phyloP scores from a whole-genome alignment of 179 eudicot genomes.

The Patellifolia procumbens region DNA sequence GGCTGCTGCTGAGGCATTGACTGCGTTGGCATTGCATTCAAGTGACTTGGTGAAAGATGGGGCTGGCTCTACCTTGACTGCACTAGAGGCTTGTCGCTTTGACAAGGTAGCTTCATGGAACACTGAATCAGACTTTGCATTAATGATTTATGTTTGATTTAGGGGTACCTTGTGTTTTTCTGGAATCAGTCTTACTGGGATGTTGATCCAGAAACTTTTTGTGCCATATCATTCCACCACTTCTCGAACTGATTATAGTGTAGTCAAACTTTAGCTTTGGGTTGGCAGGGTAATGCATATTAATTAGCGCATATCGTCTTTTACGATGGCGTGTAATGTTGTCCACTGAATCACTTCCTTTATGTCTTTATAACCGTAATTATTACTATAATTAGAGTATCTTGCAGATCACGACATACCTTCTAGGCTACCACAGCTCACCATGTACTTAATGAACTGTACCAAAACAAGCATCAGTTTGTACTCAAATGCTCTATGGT shows the following conservation, averaged over 20 bases:
- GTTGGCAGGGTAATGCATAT: background rate
- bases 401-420: background rate
- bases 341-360: background rate
- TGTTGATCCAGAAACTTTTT: background rate
- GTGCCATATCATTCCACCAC: background rate
- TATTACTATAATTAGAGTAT: background rate
- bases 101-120: conserved; percentile 64
- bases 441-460: background rate
- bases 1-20: conserved; percentile 92
- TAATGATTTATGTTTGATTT: background rate
- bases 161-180: background rate
- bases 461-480: background rate
- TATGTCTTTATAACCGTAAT: background rate
- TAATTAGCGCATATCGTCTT: background rate
- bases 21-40: conserved; percentile 70
- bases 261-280: background rate
- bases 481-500: background rate
- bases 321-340: background rate
- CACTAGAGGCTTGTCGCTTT: conserved; percentile 80
- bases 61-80: conserved; percentile 64
- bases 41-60: conserved; percentile 62
- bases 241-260: background rate
- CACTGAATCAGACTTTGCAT: background rate
- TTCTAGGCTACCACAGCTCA: background rate
- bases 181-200: background rate